A percentile compares a stretch with the other conserved stretches of the same genome.
Conservation (phyloP, 1,284 basidiomycete genomes). For the Porphyrellus sp. region DNA sequence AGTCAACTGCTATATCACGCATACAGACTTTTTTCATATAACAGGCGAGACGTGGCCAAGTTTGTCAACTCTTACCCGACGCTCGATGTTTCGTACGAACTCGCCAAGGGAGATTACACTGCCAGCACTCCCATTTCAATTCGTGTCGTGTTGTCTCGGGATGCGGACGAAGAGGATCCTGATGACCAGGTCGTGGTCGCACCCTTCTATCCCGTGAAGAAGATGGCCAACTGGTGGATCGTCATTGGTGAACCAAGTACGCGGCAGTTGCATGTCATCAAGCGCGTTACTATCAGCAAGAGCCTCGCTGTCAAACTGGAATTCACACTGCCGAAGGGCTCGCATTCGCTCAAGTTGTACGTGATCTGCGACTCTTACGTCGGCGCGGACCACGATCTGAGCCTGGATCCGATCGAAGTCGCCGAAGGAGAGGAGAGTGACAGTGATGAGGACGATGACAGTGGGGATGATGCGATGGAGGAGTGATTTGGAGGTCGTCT, state of each 20-base stretch:
- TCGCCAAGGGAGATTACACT: slow-evolving; percentile 82
- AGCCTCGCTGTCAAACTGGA: slow-evolving; percentile 83
- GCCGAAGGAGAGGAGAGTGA: slow-evolving; percentile 83
- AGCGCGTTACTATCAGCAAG: slow-evolving; percentile 87
- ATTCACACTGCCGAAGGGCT: slow-evolving; percentile 82
- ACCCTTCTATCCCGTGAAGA: slow-evolving; percentile 87
- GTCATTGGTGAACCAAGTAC: slow-evolving; percentile 82
- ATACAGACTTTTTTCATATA: slow-evolving; percentile 16
- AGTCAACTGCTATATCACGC: background rate
- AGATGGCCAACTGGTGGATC: slow-evolving; percentile 97
- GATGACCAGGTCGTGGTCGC: slow-evolving; percentile 84
- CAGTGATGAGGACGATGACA: slow-evolving; percentile 73
- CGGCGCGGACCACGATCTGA: slow-evolving; percentile 88
- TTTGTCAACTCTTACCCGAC: slow-evolving; percentile 96
- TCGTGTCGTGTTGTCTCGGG: slow-evolving; percentile 76
- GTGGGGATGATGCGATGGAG: slow-evolving; percentile 47
- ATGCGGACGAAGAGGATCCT: slow-evolving; percentile 82
- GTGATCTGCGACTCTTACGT: slow-evolving; percentile 92
- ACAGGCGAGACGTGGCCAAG: slow-evolving; percentile 81
- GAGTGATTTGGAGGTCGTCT: slow-evolving; percentile 26
- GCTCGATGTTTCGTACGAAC: slow-evolving; percentile 81
- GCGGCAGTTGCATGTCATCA: slow-evolving; percentile 86
- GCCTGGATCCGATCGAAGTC: slow-evolving; percentile 75
- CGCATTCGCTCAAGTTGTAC: slow-evolving; percentile 81
- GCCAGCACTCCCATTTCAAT: slow-evolving; percentile 82